phyloP scores from a whole-genome alignment of 140 eudicot genomes.

The Flaveria floridana region DNA sequence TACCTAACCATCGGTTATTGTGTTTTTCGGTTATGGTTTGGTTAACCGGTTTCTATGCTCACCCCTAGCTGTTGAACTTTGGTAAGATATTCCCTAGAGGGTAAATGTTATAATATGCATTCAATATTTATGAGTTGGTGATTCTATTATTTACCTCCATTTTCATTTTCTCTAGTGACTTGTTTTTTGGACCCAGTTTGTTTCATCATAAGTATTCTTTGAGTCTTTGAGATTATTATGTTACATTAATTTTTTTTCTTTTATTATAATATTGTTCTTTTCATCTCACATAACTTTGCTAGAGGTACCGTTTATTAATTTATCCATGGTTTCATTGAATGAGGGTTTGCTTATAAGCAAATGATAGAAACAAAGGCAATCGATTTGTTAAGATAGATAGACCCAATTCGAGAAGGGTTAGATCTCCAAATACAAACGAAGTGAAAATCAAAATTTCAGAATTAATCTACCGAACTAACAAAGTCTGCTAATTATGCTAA shows the following conservation, averaged over 20 bases:
- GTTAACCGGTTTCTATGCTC: not conserved
- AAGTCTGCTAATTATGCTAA: too few species aligned
- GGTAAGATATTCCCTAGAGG: not conserved
- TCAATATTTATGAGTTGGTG: not conserved
- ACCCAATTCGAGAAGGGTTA: too few species aligned
- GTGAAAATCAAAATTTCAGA: too few species aligned
- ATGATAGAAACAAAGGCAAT: too few species aligned
- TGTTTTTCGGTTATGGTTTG: not conserved
- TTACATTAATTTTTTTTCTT: not conserved
- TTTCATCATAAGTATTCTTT: not conserved
- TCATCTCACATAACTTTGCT: not conserved
- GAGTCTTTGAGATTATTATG: not conserved
- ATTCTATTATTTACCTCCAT: too few species aligned
- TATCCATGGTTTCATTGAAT: not conserved
- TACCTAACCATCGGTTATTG: not conserved
- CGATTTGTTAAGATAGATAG: too few species aligned
- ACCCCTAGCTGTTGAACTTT: not conserved
- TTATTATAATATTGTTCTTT: too few species aligned
- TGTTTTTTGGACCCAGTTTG: not conserved
- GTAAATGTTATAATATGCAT: not conserved
- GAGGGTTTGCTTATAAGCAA: not conserved
- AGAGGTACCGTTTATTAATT: not conserved
- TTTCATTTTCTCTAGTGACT: not conserved
- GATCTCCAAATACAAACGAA: too few species aligned
- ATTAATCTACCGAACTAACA: too few species aligned